Evolutionary conservation across 2,329 filamentous ascomycete species (phyloP).

Genomic region (Leptographium flavum): DNA sequence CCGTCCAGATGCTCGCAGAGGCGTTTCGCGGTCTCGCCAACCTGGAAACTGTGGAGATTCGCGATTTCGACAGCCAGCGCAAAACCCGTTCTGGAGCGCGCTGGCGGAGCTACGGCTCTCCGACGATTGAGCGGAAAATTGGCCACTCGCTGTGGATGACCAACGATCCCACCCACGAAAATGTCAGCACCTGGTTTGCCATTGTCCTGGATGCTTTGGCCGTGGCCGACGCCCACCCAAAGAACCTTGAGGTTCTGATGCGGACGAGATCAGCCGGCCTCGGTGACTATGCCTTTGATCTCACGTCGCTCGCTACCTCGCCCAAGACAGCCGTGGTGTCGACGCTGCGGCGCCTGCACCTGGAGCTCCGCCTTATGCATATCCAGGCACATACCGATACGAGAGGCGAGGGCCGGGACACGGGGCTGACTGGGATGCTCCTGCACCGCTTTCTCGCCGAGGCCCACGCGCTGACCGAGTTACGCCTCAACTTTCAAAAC

Average conservation of each 20-base stretch:
- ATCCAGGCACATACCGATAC: neutral
- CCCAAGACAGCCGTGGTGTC: slow-evolving; percentile 25
- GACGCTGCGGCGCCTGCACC: slow-evolving; percentile 30
- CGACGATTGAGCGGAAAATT: slow-evolving; percentile 22
- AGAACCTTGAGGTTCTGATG: slow-evolving; percentile 33
- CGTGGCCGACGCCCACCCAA: slow-evolving; percentile 21
- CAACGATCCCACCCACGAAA: slow-evolving; percentile 7
- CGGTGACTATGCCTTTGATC: slow-evolving; percentile 28
- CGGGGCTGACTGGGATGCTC: slow-evolving; percentile 9
- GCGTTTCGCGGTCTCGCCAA: slow-evolving; percentile 40
- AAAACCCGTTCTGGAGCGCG: slow-evolving; percentile 24
- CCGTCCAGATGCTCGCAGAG: slow-evolving; percentile 37
- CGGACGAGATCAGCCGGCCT: slow-evolving; percentile 18
- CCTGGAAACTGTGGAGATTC: slow-evolving; percentile 40
- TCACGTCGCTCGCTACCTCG: slow-evolving; percentile 24
- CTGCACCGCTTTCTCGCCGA: slow-evolving; percentile 23
- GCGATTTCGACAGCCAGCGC: slow-evolving; percentile 38
- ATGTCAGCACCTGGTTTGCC: slow-evolving; percentile 22
- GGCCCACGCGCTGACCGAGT: slow-evolving; percentile 29
- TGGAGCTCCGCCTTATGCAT: slow-evolving; percentile 15
- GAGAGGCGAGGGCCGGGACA: neutral
- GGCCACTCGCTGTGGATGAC: slow-evolving; percentile 8
- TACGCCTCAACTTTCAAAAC: slow-evolving; percentile 35
- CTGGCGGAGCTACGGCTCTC: slow-evolving; percentile 43
- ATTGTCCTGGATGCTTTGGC: slow-evolving; percentile 28